These are phyloP conservation scores for Mucor mucedo DNA, from an alignment of 371 early-diverging fungal genomes.

Conservation along the genomic window DNA sequence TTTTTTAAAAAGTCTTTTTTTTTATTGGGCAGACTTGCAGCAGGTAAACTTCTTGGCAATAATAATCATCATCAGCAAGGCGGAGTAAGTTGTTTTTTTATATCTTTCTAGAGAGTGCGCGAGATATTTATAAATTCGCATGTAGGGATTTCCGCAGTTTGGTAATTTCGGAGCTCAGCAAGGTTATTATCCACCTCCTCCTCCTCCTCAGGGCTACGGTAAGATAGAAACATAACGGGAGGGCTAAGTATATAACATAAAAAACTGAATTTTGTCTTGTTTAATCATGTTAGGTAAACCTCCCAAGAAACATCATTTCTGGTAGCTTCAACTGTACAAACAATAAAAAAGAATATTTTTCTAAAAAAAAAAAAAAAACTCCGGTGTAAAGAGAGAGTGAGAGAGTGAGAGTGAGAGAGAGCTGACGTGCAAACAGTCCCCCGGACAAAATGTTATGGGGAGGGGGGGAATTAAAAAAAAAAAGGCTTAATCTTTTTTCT, in stretches of 20 bases:
- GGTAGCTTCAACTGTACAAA: neutral
- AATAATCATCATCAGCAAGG: slow-evolving; percentile 2
- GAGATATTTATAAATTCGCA: too few species aligned
- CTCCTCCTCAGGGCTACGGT: neutral
- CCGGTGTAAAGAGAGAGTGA: too few species aligned
- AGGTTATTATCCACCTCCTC: slow-evolving; percentile 5
- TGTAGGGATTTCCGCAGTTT: neutral
- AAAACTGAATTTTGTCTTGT: neutral
- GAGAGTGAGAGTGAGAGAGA: too few species aligned
- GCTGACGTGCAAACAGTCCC: too few species aligned
- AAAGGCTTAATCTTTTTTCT: too few species aligned
- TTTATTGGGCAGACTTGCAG: slow-evolving; percentile 19
- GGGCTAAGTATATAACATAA: neutral
- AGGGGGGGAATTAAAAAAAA: too few species aligned
- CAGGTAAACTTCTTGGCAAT: slow-evolving; percentile 23
- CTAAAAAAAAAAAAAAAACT: too few species aligned
- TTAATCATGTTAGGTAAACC: neutral
- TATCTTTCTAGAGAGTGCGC: neutral
- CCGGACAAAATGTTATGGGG: too few species aligned
- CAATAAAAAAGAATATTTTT: neutral
- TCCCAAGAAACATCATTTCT: slow-evolving; percentile 6
- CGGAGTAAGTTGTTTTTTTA: slow-evolving; percentile 2
- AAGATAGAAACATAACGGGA: neutral
- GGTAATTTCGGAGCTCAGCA: slow-evolving; percentile 1
- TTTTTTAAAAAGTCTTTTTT: neutral